Conservation (phyloP, 2,329 filamentous ascomycete genomes). For the Calonectria henricotiae region DNA sequence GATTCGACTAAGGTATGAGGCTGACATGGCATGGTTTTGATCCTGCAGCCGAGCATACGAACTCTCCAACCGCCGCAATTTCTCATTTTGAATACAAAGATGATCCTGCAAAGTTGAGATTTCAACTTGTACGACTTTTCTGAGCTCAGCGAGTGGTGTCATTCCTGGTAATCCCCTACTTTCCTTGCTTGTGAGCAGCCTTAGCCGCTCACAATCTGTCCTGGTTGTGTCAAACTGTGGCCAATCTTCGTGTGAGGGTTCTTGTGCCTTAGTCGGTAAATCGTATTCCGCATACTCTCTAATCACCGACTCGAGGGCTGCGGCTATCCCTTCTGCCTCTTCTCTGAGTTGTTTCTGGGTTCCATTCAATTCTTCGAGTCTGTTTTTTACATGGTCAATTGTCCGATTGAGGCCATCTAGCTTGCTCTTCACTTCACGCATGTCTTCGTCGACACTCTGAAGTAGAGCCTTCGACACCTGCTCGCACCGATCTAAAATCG, state of each 20-base stretch:
- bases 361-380: background rate
- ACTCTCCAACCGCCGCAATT: conserved; percentile 11
- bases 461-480: conserved; percentile 35
- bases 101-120: conserved; percentile 31
- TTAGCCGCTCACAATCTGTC: background rate
- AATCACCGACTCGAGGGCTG: conserved; percentile 19
- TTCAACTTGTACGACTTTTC: background rate
- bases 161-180: background rate
- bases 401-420: background rate
- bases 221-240: background rate
- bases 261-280: background rate
- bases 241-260: too few species aligned
- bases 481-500: conserved; percentile 39
- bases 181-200: conserved; percentile 7
- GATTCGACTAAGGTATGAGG: conserved; percentile 29
- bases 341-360: conserved; percentile 18
- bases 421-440: background rate
- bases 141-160: background rate
- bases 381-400: conserved; percentile 5
- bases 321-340: conserved; percentile 3
- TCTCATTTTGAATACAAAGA: conserved; percentile 1
- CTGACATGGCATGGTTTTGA: conserved; percentile 14
- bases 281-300: conserved; percentile 18
- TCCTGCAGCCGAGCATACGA: conserved; percentile 11
- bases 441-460: conserved; percentile 22